Conservation (phyloP, 2,329 filamentous ascomycete species). For the Leptographium lundbergii region DNA sequence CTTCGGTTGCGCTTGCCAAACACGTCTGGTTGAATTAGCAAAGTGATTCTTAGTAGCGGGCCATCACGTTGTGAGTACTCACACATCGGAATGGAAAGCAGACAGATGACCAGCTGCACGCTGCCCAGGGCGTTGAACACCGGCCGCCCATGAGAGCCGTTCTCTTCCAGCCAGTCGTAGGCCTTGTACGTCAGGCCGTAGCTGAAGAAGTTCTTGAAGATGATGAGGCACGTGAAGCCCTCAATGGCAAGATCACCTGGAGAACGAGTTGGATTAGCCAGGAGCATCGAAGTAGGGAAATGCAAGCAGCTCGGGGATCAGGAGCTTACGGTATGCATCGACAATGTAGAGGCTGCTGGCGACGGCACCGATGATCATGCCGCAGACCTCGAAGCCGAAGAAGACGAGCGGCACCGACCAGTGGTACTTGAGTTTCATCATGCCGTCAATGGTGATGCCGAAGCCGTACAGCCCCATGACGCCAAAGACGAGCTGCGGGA, state of each 20-base stretch:
- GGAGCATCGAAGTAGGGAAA: not conserved
- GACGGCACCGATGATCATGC: constrained; percentile 87
- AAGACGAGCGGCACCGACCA: constrained; percentile 70
- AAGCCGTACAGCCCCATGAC: constrained; percentile 75
- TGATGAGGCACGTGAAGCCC: constrained; percentile 76
- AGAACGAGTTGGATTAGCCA: not conserved
- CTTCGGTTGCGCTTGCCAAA: constrained; percentile 66
- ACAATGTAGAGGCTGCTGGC: constrained; percentile 79
- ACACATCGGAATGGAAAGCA: constrained; percentile 67
- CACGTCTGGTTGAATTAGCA: constrained; percentile 40
- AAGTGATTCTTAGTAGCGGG: not conserved
- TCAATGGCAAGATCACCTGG: constrained; percentile 70
- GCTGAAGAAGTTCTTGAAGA: constrained; percentile 92
- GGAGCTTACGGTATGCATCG: constrained; percentile 69
- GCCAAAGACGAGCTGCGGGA: constrained; percentile 70
- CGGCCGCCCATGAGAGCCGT: constrained; percentile 40
- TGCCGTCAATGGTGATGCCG: constrained; percentile 56
- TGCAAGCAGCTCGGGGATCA: too few relatives aligned
- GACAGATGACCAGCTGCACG: constrained; percentile 66
- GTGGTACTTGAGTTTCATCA: constrained; percentile 41
- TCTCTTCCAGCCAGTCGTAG: constrained; percentile 65
- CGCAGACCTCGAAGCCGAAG: constrained; percentile 71
- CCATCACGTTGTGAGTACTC: constrained; percentile 28
- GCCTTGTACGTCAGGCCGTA: constrained; percentile 76
- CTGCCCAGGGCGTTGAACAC: constrained; percentile 59